phyloP scores from a whole-genome alignment of 2,329 filamentous ascomycete species.

The Penicillium sp. region DNA sequence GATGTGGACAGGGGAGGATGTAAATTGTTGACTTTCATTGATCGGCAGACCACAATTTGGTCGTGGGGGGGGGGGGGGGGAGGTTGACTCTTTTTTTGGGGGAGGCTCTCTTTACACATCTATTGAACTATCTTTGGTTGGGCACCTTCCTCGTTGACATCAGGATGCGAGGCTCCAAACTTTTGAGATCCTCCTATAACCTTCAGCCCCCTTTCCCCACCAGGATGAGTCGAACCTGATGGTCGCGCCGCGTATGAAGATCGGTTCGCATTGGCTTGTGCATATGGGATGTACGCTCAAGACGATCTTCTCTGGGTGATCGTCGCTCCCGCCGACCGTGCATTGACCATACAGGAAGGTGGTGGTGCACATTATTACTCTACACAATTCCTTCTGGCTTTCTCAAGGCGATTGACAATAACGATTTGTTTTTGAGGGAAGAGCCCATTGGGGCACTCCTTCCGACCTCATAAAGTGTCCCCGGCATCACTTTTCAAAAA shows the following conservation, averaged over 20 bases:
- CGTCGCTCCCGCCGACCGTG: neutral
- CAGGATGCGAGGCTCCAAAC: neutral
- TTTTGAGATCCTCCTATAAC: neutral
- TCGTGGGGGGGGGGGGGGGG: no score
- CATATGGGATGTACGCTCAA: neutral
- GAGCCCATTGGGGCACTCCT: no score
- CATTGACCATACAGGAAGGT: neutral
- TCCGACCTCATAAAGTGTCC: no score
- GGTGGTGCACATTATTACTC: neutral
- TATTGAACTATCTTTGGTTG: neutral
- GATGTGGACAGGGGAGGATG: no score
- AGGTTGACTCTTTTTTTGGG: no score
- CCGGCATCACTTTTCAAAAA: no score
- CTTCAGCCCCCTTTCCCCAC: neutral
- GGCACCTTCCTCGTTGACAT: slow-evolving; percentile 1
- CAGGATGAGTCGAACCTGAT: neutral
- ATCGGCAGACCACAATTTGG: neutral
- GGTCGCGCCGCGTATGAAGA: no score
- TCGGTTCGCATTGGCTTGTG: no score
- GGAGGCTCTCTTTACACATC: no score
- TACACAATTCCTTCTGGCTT: neutral
- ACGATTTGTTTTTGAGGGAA: no score
- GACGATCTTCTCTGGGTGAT: neutral
- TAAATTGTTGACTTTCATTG: neutral
- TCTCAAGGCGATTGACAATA: no score